phyloP scores from a whole-genome alignment of 805 yeast genomes.

The Pachysolen tannophilus region DNA sequence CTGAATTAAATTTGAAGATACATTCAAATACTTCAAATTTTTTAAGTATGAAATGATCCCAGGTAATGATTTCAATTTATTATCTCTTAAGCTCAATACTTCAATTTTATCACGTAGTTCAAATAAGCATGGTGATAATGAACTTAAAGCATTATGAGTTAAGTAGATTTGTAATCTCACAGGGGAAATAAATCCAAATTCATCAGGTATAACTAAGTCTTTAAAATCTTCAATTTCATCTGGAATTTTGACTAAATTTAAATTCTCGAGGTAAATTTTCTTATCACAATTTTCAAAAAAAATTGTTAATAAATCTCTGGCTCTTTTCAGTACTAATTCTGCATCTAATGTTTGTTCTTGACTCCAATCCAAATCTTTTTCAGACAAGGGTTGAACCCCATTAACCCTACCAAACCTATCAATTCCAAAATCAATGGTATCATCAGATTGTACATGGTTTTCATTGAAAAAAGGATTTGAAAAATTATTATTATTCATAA shows the following conservation, averaged over 20 bases:
- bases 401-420: constrained; percentile 35
- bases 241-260: constrained; percentile 42
- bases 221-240: constrained; percentile 51
- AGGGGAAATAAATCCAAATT: constrained; percentile 21
- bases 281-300: constrained; percentile 41
- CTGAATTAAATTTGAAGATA: constrained; percentile 42
- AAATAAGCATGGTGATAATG: constrained; percentile 43
- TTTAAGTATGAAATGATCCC: constrained; percentile 34
- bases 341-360: too few species aligned
- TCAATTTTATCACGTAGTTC: constrained; percentile 35
- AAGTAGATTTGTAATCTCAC: constrained; percentile 41
- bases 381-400: constrained; percentile 20
- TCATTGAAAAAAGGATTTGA: too few species aligned
- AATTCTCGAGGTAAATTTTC: constrained; percentile 36
- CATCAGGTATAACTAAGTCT: constrained; percentile 41
- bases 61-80: constrained; percentile 37
- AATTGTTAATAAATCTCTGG: constrained; percentile 32
- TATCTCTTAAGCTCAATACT: constrained; percentile 45
- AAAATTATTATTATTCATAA: too few species aligned
- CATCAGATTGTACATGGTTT: constrained; percentile 14
- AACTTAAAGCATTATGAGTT: constrained; percentile 38
- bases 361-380: constrained; percentile 17
- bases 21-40: constrained; percentile 40
- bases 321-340: constrained; percentile 19
- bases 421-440: constrained; percentile 35